A percentile compares a stretch with the other conserved stretches of the same genome.
These are phyloP conservation scores for Cladophialophora psammophila DNA, from an alignment of 2,329 filamentous ascomycete species.

Conservation along the genomic window DNA sequence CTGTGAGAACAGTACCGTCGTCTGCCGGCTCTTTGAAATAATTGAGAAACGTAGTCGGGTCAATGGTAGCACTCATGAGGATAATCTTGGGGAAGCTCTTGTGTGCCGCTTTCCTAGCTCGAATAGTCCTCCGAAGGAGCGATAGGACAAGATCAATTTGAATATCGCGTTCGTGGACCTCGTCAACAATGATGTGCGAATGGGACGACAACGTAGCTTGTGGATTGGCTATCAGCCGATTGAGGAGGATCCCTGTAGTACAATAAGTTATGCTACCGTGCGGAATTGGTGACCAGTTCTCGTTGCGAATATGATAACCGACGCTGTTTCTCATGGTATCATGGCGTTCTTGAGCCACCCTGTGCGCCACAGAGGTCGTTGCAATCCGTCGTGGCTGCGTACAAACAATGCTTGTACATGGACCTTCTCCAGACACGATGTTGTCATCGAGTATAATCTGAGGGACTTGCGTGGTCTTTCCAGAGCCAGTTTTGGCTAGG, in stretches of 20 bases:
- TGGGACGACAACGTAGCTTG: slow-evolving; percentile 90
- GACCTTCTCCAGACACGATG: slow-evolving; percentile 72
- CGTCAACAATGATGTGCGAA: slow-evolving; percentile 73
- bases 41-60: slow-evolving; percentile 86
- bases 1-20: slow-evolving; percentile 11
- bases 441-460: slow-evolving; percentile 91
- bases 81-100: slow-evolving; percentile 83
- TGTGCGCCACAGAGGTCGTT: slow-evolving; percentile 87
- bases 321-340: slow-evolving; percentile 82
- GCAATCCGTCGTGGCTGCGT: slow-evolving; percentile 95
- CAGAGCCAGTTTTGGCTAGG: slow-evolving; percentile 94
- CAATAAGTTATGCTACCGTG: slow-evolving; percentile 78
- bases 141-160: slow-evolving; percentile 96
- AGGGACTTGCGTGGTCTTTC: slow-evolving; percentile 97
- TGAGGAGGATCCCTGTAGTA: slow-evolving; percentile 83
- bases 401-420: slow-evolving; percentile 85
- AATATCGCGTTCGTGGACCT: slow-evolving; percentile 94
- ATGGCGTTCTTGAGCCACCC: slow-evolving; percentile 93
- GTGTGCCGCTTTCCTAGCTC: slow-evolving; percentile 57
- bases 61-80: slow-evolving; percentile 96
- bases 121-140: slow-evolving; percentile 82
- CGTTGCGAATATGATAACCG: slow-evolving; percentile 91
- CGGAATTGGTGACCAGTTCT: slow-evolving; percentile 82
- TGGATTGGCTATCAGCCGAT: slow-evolving; percentile 91
- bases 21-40: slow-evolving; percentile 68